These are phyloP conservation scores for Zygoascus meyerae DNA, from an alignment of 1,139 yeast genomes.

Conservation along the genomic window DNA sequence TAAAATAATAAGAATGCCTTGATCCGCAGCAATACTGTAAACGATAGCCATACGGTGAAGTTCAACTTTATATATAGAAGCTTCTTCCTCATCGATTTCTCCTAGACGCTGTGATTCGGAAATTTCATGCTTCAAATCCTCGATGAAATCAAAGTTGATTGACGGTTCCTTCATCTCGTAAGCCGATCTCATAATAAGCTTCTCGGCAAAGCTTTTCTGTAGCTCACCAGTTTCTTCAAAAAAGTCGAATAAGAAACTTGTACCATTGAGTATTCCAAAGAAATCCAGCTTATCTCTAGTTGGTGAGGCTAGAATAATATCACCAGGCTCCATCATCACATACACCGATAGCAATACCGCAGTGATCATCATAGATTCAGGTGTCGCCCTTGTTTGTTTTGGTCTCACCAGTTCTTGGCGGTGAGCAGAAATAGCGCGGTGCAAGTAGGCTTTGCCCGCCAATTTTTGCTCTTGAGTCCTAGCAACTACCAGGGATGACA, in stretches of 20 bases:
- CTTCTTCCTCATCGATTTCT: slow-evolving; percentile 4
- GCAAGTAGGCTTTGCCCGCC: background rate
- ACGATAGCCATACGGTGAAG: background rate
- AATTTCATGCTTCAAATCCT: background rate
- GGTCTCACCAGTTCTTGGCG: slow-evolving; percentile 3
- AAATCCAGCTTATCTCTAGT: background rate
- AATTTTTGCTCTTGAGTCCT: background rate
- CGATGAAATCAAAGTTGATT: background rate
- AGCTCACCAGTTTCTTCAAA: background rate
- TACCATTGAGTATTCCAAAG: slow-evolving; percentile 2
- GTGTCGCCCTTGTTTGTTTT: background rate
- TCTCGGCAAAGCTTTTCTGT: background rate
- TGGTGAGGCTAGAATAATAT: too few species aligned
- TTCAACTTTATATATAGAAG: background rate
- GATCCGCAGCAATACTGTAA: background rate
- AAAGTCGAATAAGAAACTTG: slow-evolving; percentile 1
- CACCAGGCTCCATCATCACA: slow-evolving; percentile 5
- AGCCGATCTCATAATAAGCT: background rate
- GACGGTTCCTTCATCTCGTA: background rate
- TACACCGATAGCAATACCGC: slow-evolving; percentile 1
- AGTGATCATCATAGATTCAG: slow-evolving; percentile 3
- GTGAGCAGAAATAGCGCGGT: background rate
- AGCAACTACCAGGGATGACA: background rate
- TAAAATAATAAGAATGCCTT: background rate
- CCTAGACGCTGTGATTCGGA: background rate